Conservation (phyloP, 805 yeast species). For the Wickerhamomyces tratensis region DNA sequence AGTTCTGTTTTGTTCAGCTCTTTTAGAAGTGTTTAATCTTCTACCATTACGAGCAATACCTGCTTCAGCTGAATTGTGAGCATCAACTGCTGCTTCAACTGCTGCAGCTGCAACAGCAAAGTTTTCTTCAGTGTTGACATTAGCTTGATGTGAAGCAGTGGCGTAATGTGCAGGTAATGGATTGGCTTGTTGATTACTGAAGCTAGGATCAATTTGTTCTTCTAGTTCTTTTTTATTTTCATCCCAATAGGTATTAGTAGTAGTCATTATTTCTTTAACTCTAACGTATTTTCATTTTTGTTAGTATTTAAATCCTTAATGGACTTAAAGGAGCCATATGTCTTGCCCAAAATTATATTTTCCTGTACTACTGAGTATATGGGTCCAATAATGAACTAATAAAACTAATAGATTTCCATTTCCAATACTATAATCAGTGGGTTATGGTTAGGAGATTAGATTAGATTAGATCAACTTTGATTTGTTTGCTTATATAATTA, state of each 20-base stretch:
- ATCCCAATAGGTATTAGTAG: neutral
- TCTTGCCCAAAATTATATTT: too few relatives aligned
- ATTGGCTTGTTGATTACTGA: constrained; percentile 12
- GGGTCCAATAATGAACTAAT: too few relatives aligned
- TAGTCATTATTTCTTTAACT: too few relatives aligned
- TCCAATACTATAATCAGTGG: too few relatives aligned
- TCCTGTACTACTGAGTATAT: too few relatives aligned
- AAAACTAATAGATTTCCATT: too few relatives aligned
- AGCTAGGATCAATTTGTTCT: constrained; percentile 22
- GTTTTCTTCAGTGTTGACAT: constrained; percentile 12
- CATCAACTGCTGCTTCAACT: neutral
- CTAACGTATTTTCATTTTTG: too few relatives aligned
- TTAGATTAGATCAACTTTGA: too few relatives aligned
- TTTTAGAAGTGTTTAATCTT: constrained; percentile 54
- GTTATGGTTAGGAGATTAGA: too few relatives aligned
- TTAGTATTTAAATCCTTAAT: too few relatives aligned
- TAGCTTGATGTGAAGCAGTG: constrained; percentile 4
- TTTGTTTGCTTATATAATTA: too few relatives aligned
- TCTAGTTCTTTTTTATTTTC: constrained; percentile 5
- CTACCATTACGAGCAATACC: constrained; percentile 12
- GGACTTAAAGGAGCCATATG: too few relatives aligned
- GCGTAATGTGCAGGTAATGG: constrained; percentile 5
- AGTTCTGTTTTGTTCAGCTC: constrained; percentile 86
- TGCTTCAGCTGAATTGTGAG: neutral
- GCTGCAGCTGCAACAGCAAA: constrained; percentile 25